Evolutionary conservation across 2,329 filamentous ascomycete species (phyloP), one percentile per base, ranked within the genome.

Genomic region (Monosporascus sp.): DNA sequence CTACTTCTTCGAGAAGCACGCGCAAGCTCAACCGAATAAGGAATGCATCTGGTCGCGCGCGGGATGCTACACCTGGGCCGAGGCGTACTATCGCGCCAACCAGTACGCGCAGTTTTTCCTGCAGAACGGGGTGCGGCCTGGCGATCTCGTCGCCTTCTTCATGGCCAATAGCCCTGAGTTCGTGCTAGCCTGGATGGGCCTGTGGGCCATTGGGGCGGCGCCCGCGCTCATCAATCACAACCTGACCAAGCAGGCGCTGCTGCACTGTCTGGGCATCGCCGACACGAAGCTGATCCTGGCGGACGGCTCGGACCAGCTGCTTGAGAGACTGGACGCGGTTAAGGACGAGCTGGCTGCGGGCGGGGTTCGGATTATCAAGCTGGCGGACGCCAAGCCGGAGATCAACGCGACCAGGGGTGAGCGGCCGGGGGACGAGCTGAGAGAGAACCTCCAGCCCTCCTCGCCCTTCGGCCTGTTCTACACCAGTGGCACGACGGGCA

Each of bases 211-310:
- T 52, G 87, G 87, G 3, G 83, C 83, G 16, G 84, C 84, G 0
- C 87, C 87, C 0, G 86, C 87, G 0, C 79, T 87, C 69, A 85
- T 90, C 66, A 90, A 90, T 66, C 83, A 86, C 65, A 85, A 90
- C 63, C 72, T 90, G 7, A 75, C 78, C 7, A 83, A 81, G 0
- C 79, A 85, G 58, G 81, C 85, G 1, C 68, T 90, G 58, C 62
- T 88, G 46, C 86, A 90, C 67, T 89, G 85, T 51, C 65, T 90
- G 37, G 76, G 75, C 55, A 76, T 87, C 50, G 81, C 80, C 48
- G 76, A 76, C 4, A 75, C 82, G 3, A 76, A 71, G 43, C 55
- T 87, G 38, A 64, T 88, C 3, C 64, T 88, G 1, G 79, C 86
- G 8, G 86, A 87, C 53, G 76, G 79, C 2, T 76, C 83, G 24